phyloP scores from a whole-genome alignment of 139 green algal genomes.

The Parachlorella kessleri region DNA sequence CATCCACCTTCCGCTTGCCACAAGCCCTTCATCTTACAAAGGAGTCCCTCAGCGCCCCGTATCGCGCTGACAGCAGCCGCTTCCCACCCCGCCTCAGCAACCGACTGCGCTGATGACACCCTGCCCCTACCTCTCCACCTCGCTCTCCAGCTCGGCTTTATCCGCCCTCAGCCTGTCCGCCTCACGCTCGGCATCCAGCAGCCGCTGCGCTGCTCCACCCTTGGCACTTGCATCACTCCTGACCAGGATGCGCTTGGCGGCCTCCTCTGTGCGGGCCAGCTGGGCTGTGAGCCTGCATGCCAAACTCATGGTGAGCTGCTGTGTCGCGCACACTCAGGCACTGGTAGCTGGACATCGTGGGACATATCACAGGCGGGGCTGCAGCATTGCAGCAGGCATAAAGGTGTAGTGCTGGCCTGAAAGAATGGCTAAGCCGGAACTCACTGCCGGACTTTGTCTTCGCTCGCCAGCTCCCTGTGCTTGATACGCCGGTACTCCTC shows the following conservation, averaged over 20 bases:
- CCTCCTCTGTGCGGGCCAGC: conserved; percentile 77
- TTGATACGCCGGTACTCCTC: conserved; percentile 37
- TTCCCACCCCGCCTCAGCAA: too few relatives aligned
- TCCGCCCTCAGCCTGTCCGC: conserved; percentile 51
- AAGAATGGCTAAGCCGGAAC: too few relatives aligned
- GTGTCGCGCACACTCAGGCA: too few relatives aligned
- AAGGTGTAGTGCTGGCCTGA: background rate
- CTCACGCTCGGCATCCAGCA: conserved; percentile 66
- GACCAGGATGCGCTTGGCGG: conserved; percentile 72
- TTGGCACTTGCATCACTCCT: conserved; percentile 51
- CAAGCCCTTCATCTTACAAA: too few relatives aligned
- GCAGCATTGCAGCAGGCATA: background rate
- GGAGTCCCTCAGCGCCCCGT: too few relatives aligned
- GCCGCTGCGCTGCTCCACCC: conserved; percentile 60
- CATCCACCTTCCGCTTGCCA: too few relatives aligned
- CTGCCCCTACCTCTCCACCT: conserved; percentile 59
- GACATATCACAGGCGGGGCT: too few relatives aligned
- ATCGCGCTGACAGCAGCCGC: too few relatives aligned
- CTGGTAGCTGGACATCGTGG: too few relatives aligned
- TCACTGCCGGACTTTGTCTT: conserved; percentile 42
- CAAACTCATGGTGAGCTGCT: background rate
- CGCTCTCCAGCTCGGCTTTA: conserved; percentile 53
- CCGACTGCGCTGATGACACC: too few relatives aligned
- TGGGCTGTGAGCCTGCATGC: conserved; percentile 68
- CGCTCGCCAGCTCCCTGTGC: conserved; percentile 23